Evolutionary conservation across 139 green algal genomes (phyloP), one percentile per base, ranked within the genome.

Genomic region (Volvox africanus): DNA sequence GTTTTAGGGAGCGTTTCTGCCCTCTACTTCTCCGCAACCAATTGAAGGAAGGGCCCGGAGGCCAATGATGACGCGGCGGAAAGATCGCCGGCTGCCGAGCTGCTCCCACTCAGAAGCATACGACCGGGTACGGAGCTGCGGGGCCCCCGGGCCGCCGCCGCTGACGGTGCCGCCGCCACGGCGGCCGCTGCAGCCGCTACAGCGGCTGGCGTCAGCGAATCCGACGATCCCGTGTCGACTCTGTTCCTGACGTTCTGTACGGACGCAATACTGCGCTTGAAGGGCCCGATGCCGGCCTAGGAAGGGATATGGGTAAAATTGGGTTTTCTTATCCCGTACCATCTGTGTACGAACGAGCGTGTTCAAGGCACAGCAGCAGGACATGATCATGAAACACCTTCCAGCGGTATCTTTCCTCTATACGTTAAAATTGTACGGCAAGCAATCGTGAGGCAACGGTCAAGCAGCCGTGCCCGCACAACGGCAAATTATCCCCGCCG

Each of bases 221-320:
- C 26, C 9, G 73, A 19, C 32, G 32, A 26, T 30, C 75, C 24
- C 32, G 75, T 30, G 33, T 17, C 75, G 75, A 33, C 14, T 33
- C 1, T 55, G 32, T 30, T 81, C 2, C 16, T 44, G 0, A 44
- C 68, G 68, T 80, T 6, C 21, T 89, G 83, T 18, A 89, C 83
- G 36, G 36, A 44, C 24, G 83, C 83, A n/a, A 71, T 50, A 50
- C 85, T 89, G 28, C 85, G 69, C 68, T 89, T 89, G 44, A 89
- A 61, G n/a, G 71, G 69, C n/a, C 69, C 44, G 22, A 82, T 21
- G 71, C 85, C 85, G n/a, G 85, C 85, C 85, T 89, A 71, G 6
- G 11, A 44, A 68, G 65, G 26, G 80, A n/a, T 2, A 21, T 18
- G 71, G 22, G 20, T 30, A 20, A 2, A 32, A 32, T 5, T 61